Percentiles rank a stretch among this genome's conserved stretches.
Evolutionary conservation across 495 filamentous ascomycete species (phyloP).

Genomic region (Gamarada debralockiae): DNA sequence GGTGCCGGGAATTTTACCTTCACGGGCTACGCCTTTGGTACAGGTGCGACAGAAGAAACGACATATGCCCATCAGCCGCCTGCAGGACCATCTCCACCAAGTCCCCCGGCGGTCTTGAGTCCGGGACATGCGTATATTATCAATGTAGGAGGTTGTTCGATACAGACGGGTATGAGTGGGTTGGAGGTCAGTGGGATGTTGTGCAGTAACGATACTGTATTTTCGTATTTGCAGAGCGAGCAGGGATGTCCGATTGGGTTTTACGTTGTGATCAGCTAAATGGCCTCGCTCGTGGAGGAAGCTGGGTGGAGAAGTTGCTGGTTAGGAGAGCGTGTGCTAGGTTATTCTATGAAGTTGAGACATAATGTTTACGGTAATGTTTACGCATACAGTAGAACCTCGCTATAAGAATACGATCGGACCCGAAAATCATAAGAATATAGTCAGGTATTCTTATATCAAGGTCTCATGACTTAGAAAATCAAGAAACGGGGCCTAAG

Average conservation of each 20-base stretch:
- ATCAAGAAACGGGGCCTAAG: too few relatives aligned
- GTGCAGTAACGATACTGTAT: slow-evolving; percentile 2
- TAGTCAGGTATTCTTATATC: too few relatives aligned
- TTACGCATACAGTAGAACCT: too few relatives aligned
- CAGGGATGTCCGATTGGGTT: slow-evolving; percentile 6
- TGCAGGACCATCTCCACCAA: not conserved
- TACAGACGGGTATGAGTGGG: not conserved
- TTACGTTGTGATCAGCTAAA: slow-evolving; percentile 5
- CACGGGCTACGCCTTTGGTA: slow-evolving; percentile 5
- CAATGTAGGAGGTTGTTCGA: slow-evolving; percentile 1
- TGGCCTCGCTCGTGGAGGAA: too few relatives aligned
- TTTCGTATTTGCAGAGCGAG: not conserved
- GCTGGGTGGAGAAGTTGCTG: too few relatives aligned
- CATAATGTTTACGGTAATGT: too few relatives aligned
- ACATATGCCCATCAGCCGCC: slow-evolving; percentile 6
- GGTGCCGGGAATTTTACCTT: slow-evolving; percentile 4
- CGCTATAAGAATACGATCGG: too few relatives aligned
- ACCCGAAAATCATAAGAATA: too few relatives aligned
- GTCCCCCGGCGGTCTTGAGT: not conserved
- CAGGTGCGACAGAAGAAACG: slow-evolving; percentile 1
- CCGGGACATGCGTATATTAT: slow-evolving; percentile 3
- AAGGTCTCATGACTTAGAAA: too few relatives aligned
- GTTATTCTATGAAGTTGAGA: too few relatives aligned
- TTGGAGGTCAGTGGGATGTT: slow-evolving; percentile 6
- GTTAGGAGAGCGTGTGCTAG: too few relatives aligned